These are phyloP conservation scores for Eimeria maxima DNA, from an alignment of 169 alveolate genomes.

Conservation along the genomic window DNA sequence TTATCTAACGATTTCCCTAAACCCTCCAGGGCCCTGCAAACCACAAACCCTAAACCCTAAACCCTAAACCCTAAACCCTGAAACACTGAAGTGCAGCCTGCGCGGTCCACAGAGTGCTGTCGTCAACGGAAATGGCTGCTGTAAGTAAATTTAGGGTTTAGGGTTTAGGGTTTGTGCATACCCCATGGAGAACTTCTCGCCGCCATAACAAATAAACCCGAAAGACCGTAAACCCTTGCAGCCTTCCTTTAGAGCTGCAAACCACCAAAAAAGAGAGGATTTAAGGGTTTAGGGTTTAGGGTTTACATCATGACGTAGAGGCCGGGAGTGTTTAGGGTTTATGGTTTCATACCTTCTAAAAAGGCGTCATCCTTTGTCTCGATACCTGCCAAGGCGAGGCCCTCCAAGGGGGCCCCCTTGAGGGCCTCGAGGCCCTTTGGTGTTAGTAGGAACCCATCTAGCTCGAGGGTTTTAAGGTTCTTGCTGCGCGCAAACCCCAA, in stretches of 20 bases:
- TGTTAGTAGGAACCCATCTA: constrained; percentile 21
- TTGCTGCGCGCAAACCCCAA: constrained; percentile 26
- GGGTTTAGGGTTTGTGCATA: constrained; percentile 43
- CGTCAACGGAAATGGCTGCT: not conserved
- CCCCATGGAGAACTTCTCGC: constrained; percentile 3
- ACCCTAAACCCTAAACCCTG: constrained; percentile 16
- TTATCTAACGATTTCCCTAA: not conserved
- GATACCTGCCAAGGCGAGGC: constrained; percentile 21
- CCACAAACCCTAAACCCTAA: constrained; percentile 35
- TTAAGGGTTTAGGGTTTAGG: constrained; percentile 32
- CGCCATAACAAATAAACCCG: constrained; percentile 44
- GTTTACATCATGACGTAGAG: too few species aligned
- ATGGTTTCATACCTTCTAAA: constrained; percentile 34
- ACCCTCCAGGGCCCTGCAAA: constrained; percentile 15
- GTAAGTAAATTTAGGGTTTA: not conserved
- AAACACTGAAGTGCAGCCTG: not conserved
- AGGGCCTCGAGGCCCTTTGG: constrained; percentile 31
- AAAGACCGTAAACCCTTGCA: constrained; percentile 36
- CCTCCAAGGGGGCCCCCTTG: constrained; percentile 51
- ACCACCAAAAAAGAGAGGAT: not conserved
- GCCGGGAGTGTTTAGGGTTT: constrained; percentile 45
- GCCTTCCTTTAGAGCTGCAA: not conserved
- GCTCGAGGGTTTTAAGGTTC: constrained; percentile 18
- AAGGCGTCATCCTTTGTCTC: constrained; percentile 28
- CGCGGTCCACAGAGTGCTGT: not conserved